phyloP scores from a whole-genome alignment of 2,329 filamentous ascomycete genomes.

The Juglanconis juglandina region DNA sequence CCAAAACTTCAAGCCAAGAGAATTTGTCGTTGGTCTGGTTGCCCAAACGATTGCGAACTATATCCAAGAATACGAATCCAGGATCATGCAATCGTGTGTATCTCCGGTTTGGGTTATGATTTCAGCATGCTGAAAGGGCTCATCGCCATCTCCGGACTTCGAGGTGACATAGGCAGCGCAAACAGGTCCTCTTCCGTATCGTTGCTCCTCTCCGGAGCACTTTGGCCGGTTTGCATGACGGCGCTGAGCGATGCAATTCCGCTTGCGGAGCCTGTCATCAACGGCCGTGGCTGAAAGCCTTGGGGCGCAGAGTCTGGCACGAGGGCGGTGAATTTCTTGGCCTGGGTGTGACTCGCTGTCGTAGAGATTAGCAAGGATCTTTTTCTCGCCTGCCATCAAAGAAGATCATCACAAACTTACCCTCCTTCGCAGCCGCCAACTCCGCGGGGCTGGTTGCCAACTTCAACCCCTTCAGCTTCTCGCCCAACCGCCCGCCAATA shows the following conservation, averaged over 20 bases:
- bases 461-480: constrained; percentile 77
- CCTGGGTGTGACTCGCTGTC: constrained; percentile 7
- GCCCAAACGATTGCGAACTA: background rate
- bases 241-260: constrained; percentile 37
- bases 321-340: constrained; percentile 16
- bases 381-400: background rate
- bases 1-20: constrained; percentile 2
- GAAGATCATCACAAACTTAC: constrained; percentile 36
- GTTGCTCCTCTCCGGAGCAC: constrained; percentile 29
- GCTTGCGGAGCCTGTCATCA: constrained; percentile 19
- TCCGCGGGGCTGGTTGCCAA: constrained; percentile 70
- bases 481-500: constrained; percentile 65
- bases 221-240: constrained; percentile 33
- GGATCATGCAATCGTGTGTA: background rate
- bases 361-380: constrained; percentile 29
- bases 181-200: constrained; percentile 79
- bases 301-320: constrained; percentile 45
- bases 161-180: constrained; percentile 79
- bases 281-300: constrained; percentile 47
- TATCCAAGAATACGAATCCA: background rate
- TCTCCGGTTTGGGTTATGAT: background rate
- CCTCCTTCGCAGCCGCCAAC: constrained; percentile 49
- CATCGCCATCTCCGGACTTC: constrained; percentile 80
- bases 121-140: constrained; percentile 68
- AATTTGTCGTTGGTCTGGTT: background rate